Conservation (phyloP, 2,329 filamentous ascomycete genomes). For the Aaosphaeria pasadenensis region DNA sequence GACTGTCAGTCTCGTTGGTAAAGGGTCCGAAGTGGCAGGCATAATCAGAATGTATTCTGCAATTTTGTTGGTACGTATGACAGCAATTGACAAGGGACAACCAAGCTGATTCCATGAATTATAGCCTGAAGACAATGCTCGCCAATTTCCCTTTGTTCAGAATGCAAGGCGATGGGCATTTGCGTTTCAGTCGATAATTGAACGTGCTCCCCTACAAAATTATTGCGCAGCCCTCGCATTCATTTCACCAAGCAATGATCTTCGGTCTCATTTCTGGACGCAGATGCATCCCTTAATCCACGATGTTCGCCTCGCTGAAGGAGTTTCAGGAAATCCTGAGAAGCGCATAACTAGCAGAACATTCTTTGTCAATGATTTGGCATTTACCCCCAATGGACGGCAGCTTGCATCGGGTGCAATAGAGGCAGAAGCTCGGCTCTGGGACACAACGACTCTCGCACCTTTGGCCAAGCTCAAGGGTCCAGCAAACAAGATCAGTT, state of each 20-base stretch:
- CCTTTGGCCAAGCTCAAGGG: neutral
- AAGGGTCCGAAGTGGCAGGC: neutral
- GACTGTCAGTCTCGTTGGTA: constrained; percentile 31
- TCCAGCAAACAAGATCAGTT: neutral
- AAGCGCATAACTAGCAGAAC: neutral
- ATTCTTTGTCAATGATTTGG: neutral
- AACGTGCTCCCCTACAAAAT: constrained; percentile 4
- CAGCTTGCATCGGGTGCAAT: neutral
- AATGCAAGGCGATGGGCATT: no score
- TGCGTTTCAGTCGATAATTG: neutral
- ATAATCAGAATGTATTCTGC: no score
- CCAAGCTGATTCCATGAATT: no score
- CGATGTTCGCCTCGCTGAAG: no score
- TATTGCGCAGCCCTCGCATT: constrained; percentile 5
- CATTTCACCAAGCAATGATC: constrained; percentile 1
- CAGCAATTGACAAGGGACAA: no score
- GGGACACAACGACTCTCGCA: neutral
- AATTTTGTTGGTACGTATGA: no score
- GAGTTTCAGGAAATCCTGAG: no score
- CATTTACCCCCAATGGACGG: neutral
- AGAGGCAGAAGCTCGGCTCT: neutral
- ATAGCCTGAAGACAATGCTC: no score
- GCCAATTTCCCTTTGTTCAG: no score
- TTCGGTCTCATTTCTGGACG: neutral
- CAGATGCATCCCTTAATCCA: neutral